phyloP scores from a whole-genome alignment of 2,329 filamentous ascomycete genomes.

The Zarea fungicola region DNA sequence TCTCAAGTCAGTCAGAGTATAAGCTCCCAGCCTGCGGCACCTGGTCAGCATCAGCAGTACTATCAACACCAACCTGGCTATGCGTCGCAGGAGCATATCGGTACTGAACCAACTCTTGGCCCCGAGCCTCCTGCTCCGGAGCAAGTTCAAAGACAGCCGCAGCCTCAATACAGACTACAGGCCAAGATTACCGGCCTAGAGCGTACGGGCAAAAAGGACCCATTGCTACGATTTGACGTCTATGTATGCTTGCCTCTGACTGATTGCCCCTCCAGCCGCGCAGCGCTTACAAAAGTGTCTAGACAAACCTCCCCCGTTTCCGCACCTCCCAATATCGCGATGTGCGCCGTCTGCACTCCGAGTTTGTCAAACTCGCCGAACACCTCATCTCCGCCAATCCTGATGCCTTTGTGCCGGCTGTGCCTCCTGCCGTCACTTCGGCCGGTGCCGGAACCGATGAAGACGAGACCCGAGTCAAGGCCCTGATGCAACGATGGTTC shows the following conservation, averaged over 20 bases:
- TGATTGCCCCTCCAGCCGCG: not conserved
- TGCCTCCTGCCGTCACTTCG: conserved; percentile 89
- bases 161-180: conserved; percentile 77
- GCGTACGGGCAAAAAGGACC: conserved; percentile 90
- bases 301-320: conserved; percentile 99
- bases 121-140: not conserved
- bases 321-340: conserved; percentile 97
- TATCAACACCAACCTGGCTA: conserved; percentile 18
- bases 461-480: conserved; percentile 85
- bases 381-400: conserved; percentile 97
- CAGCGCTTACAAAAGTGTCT: conserved; percentile 21
- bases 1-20: not conserved
- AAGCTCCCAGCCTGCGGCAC: conserved; percentile 24
- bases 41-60: conserved; percentile 19
- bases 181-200: conserved; percentile 93
- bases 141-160: conserved; percentile 52
- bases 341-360: conserved; percentile 88
- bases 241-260: conserved; percentile 58
- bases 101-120: not conserved
- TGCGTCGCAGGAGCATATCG: conserved; percentile 31
- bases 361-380: conserved; percentile 93
- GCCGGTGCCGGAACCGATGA: conserved; percentile 95
- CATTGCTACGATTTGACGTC: conserved; percentile 90
- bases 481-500: conserved; percentile 87
- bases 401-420: conserved; percentile 87